Evolutionary conservation across 2,329 filamentous ascomycete species (phyloP), one percentile per base, ranked within the genome.

Genomic region (Sporothrix protearum): DNA sequence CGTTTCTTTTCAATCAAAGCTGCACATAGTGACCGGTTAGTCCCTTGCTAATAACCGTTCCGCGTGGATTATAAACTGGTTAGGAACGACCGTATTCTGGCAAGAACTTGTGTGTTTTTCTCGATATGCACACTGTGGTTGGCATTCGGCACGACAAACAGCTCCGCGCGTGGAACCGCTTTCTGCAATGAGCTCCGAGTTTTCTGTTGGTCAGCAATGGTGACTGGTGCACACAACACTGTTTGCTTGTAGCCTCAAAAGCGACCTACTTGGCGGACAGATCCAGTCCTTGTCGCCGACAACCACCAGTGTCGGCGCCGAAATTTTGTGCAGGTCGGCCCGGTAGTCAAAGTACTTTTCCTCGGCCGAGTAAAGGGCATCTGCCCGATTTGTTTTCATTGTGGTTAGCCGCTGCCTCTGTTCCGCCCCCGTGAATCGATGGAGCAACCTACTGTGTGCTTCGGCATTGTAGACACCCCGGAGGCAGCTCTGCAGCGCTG

Each of bases 271-370:
- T 39, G 77, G 77, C 2, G 80, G 80, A 51, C 80, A 82, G 16
- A 82, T 82, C 80, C 81, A 82, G 69, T 82, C 80, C 70, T 78
- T 76, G 2, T 78, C 78, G 2, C 81, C 81, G 3, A 81, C 80
- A 10, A 82, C 70, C 1, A 82, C 77, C 45, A 82, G 73, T 0
- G 80, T 81, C 55, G 77, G 79, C 14, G 80, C 79, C 5, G 74
- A 78, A 30, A 82, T 78, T 8, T 71, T 66, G 8, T 73, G 49
- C 9, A 82, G 73, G 14, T 75, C 71, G 9, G 76, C 73, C 1
- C 77, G 76, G 71, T 82, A 82, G 69, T 82, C 80, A 71, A 82
- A 81, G 57, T 80, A 80, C 73, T 81, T 82, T 70, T 81, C 78
- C 12, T 73, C 61, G 61, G 79, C 75, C 0, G 77, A 78, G 70